Evolutionary conservation across 768 basidiomycete genomes (phyloP), one percentile per base, ranked within the genome.

Genomic region (Lentinula edodes): DNA sequence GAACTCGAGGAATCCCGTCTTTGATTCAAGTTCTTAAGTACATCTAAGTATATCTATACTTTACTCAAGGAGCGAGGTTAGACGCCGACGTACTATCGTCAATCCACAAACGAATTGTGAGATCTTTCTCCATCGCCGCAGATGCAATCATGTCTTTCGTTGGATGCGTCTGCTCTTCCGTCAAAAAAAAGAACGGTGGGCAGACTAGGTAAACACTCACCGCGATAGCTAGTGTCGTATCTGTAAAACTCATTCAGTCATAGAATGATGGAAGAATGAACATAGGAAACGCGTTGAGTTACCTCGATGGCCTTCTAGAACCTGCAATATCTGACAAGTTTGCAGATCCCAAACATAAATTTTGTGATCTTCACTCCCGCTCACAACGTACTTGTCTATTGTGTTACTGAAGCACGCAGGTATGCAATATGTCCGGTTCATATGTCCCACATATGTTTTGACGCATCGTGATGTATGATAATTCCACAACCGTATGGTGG

Each of bases 401-500:
- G 82, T 83, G 43, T 78, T 80, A 61, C 76, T 77, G 69, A 93
- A 91, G 66, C 83, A 85, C 5, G 89, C 76, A 62, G 84, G 81
- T 61, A 94, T 78, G 66, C 90, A 94, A 66, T 88, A 96, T 36
- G 91, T 92, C 52, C 91, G 84, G 72, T 95, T 96, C 4, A 79
- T 78, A 70, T 96, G 95, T 0, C 95, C 93, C 0, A 81, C 85
- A 69, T 95, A 95, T 2, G 95, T 96, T 76, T 98, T 98, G 23
- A 96, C 87, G 66, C 93, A 93, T 62, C 89, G 88, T 4, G 93
- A 91, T 7, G 85, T 89, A 62, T 94, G 92, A 70, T 90, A 94
- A 71, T 96, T 91, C 95, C 97, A 98, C 15, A 99, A 76, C 1
- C 96, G 86, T 62, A 98, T 87, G 0, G 92, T 94, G 6, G 93